Percentiles rank a stretch among this genome's conserved stretches.
Evolutionary conservation across 176 grass and related monocot species (phyloP).

Genomic region (Avena sativa): DNA sequence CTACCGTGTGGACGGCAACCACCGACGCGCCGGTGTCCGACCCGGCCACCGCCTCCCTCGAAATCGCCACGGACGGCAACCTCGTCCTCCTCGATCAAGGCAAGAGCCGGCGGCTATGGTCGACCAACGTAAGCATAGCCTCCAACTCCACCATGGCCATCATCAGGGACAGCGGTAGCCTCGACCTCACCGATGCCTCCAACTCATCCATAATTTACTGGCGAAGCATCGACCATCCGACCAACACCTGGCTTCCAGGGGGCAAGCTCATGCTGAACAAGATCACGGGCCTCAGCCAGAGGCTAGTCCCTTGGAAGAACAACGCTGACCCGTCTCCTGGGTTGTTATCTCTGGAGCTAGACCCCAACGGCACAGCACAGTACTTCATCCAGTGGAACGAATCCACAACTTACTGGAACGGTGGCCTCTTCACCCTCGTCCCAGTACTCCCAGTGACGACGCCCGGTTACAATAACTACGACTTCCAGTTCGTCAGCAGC

Average conservation of each 20-base stretch:
- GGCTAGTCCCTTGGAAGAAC: slow-evolving; percentile 68
- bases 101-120: slow-evolving; percentile 60
- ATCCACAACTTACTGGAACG: slow-evolving; percentile 57
- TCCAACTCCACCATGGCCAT: slow-evolving; percentile 57
- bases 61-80: slow-evolving; percentile 67
- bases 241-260: slow-evolving; percentile 74
- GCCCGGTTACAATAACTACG: slow-evolving; percentile 8
- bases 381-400: slow-evolving; percentile 85
- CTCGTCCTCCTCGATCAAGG: slow-evolving; percentile 73
- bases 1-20: slow-evolving; percentile 71
- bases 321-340: slow-evolving; percentile 59
- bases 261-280: slow-evolving; percentile 76
- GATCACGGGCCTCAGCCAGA: slow-evolving; percentile 55
- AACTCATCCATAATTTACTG: slow-evolving; percentile 64
- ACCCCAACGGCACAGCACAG: slow-evolving; percentile 64
- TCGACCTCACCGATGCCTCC: slow-evolving; percentile 61
- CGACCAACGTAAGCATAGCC: slow-evolving; percentile 52
- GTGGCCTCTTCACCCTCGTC: slow-evolving; percentile 61
- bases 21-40: slow-evolving; percentile 48
- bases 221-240: slow-evolving; percentile 80
- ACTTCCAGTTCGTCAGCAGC: slow-evolving; percentile 58
- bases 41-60: slow-evolving; percentile 47
- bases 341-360: slow-evolving; percentile 66
- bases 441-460: slow-evolving; percentile 55
- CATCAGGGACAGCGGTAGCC: slow-evolving; percentile 66